Base-by-base conservation (phyloP, 73 alveolate genomes). In the Blepharisma stoltei region DNA sequence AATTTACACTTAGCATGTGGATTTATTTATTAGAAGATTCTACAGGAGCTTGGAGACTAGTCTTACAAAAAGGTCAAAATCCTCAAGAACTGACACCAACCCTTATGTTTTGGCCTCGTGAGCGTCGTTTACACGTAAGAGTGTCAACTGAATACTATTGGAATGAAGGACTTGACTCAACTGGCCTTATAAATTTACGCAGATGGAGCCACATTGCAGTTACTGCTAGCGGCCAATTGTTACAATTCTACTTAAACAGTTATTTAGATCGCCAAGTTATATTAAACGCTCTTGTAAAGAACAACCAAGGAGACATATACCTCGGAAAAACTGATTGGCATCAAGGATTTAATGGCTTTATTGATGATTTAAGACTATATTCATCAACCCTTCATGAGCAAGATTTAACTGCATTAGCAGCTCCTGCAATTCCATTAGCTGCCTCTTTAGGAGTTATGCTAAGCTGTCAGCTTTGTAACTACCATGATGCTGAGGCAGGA, bases 141-240 rank as follows among this genome's bases (percentile, higher is more conserved):
- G 73, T 38, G 0, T 14, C 46, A 14, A 60, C 73, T 60, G 46
- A 60, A 25, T 60, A 14, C 46, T 20, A 11, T 60, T 60, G 73
- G 73, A 60, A 60, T 60, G 73, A 60, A 60, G 73, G 73, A 20
- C 46, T 60, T 1, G 73, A 60, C 73, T 60, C 73, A 1, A 25
- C 46, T 60, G 73, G 46, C 5, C 18, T 60, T 5, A 20, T 60
- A 60, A 60, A 25, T 14, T 1, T 60, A 2, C 14, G 73, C 14
- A 60, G 73, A 60, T 60, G 73, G 73, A 20, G 18, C 11, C 38
- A 20, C 3, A 18, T 60, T 18, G 46, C 73, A 8, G 46, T 60
- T 60, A 38, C 23, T 60, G 73, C 46, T 1, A 18, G 48, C 4
- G 73, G 73, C 14, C 73, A 60, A 25, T 47, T 60, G 3, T 38